Base-by-base conservation (phyloP, 148 eudicot genomes). In the Amaranthus palmeri region DNA sequence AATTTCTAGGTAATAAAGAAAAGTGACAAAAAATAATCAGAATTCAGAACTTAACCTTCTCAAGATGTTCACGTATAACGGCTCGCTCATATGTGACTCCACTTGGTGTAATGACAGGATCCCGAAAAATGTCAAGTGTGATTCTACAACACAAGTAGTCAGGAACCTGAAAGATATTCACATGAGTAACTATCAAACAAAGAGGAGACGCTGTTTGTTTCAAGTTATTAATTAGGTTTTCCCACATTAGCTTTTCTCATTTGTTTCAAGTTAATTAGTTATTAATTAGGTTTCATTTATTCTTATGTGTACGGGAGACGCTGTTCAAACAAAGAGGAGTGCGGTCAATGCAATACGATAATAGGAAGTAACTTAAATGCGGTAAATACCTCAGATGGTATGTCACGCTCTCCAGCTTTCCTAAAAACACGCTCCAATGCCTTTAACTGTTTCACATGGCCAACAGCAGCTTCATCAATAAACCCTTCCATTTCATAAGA, bases 51-150 rank as follows among this genome's bases (percentile, higher is more conserved):
- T 57, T 68, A 66, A 91, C 98, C 97, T 86, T 86, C 18, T 83
- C 78, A 13, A 95, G 83, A 79, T 95, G 96, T 0, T 91, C 89
- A 70, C 88, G 85, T 77, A 96, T 88, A 56, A 82, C 87, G 55
- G 89, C 91, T 82, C 97, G 82, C 79, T 96, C 99, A 68, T 96
- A 96, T 44, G 99, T 86, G 57, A 86, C 25, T 8, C 99, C 97
- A 71, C 97, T 92, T 5, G 99, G 97, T 76, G 93, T 77, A 76
- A 95, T 90, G 72, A 95, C 99, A 56, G 99, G 99, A 81, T 95
- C 97, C 8, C 90, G 96, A 64, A 84, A 91, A 46, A 95, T 88
- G 67, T 89, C 97, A 44, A 95, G 87, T 2, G 93, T 91, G 41
- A 95, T 91, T 76, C 83, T 85, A 83, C 98, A 95, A 60, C 97